Evolutionary conservation across 2,329 filamentous ascomycete species (phyloP), one percentile per base, ranked within the genome.

Genomic region (Cyanodermella asteris): DNA sequence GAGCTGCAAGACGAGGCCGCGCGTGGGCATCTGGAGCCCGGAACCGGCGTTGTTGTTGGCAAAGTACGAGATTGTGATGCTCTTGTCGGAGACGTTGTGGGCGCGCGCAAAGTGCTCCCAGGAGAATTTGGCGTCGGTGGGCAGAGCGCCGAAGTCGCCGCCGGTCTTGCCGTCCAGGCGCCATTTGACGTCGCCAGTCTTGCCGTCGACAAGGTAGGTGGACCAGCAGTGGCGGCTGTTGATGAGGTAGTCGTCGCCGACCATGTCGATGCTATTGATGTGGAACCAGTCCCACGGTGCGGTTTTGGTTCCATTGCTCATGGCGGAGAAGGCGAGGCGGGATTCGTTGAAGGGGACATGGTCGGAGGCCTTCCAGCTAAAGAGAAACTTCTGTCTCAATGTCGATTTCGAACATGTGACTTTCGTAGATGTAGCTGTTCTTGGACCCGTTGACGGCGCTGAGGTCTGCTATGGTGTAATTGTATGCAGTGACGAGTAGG

Each of bases 41-140:
- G 14, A 17, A 7, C 18, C 2, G 10, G 6, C 13, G 7, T 13
- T n/a, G 8, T 28, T 25, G 24, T 31, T 31, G 12, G 29, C 25
- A 16, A 30, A 31, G 14, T 16, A 23, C 13, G 27, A 27, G 15
- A 31, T 7, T 15, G 8, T 27, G n/a, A 29, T 23, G 17, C 27
- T 27, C 9, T 24, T 19, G 8, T 26, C 16, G 6, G 27, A 26
- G 16, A 31, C 25, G 8, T 30, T 20, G 4, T 31, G 35, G 28
- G 45, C 64, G 13, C 55, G 49, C 0, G 57, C 59, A 31, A 64
- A 51, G 34, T 64, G 60, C 34, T 64, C 61, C 48, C 49, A 60
- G 26, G 39, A 44, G 11, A 29, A 31, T 14, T 27, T 20, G 7
- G 20, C 27, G 9, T 25, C 16, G 9, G 6, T 10, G 17, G 30